Percentiles rank a stretch among this genome's conserved stretches.
Evolutionary conservation across 805 yeast genomes (phyloP).

Genomic region (Cyberlindnera veronae): DNA sequence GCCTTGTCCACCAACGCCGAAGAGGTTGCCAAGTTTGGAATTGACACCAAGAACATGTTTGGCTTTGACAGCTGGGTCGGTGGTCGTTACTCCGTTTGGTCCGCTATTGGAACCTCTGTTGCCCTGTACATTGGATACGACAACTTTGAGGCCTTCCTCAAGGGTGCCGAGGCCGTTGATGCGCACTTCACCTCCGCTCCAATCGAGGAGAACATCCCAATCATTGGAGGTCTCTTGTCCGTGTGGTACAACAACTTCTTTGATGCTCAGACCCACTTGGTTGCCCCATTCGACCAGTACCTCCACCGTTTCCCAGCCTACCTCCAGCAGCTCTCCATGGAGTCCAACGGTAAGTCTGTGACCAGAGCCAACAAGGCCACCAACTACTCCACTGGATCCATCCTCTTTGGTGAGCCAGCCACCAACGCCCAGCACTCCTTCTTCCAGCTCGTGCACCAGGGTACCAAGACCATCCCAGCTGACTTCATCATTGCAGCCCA

Average conservation of each 20-base stretch:
- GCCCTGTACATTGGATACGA: conserved; percentile 95
- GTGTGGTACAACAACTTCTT: conserved; percentile 99
- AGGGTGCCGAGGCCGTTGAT: conserved; percentile 98
- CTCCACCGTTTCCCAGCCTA: conserved; percentile 99
- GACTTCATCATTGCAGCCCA: conserved; percentile 96
- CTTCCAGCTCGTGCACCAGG: conserved; percentile 99
- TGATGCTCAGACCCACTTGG: conserved; percentile 97
- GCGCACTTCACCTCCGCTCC: conserved; percentile 83
- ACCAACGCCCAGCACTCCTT: conserved; percentile 99
- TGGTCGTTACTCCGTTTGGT: conserved; percentile 99
- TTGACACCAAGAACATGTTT: conserved; percentile 97
- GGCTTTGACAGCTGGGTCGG: conserved; percentile 99
- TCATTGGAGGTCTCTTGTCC: conserved; percentile 86
- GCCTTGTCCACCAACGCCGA: conserved; percentile 91
- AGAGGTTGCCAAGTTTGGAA: conserved; percentile 93
- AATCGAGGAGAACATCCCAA: conserved; percentile 87
- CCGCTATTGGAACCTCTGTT: conserved; percentile 95
- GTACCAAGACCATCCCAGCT: conserved; percentile 94
- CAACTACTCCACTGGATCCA: conserved; percentile 93
- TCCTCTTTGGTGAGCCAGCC: conserved; percentile 97
- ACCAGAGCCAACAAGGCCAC: conserved; percentile 89
- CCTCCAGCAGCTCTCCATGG: conserved; percentile 98
- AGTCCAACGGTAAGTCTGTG: conserved; percentile 97
- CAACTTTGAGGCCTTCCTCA: conserved; percentile 85
- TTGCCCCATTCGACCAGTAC: conserved; percentile 98